Base-by-base conservation (phyloP, 257 asterid species). In the Osmanthus fragrans region DNA sequence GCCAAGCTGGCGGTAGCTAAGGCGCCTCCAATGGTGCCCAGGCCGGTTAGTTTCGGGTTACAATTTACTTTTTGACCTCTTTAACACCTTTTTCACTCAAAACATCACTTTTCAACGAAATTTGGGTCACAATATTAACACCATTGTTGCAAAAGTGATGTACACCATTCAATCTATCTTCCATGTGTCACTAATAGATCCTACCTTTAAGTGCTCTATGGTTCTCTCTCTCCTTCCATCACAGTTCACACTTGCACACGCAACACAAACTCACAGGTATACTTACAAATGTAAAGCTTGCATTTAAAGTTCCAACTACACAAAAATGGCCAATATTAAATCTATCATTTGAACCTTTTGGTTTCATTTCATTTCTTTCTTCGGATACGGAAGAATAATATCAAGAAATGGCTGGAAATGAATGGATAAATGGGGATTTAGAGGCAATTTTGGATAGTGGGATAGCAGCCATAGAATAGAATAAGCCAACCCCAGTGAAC, bases 361-460 rank as follows among this genome's bases (percentile, higher is more conserved):
- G 23, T 54, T 54, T 54, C 64, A 4, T 4, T 13, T 9, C 34
- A 47, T 36, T 8, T 71, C 75, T 71, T 39, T 72, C 45, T 27
- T 13, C 1, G 32, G 37, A 75, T 71, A 2, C 27, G 45, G 58
- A 67, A 39, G 47, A 67, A 13, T 13, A 37, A 27, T 32, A 5
- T 3, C 11, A 56, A 54, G 77, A 70, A 16, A 90, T 90, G 98
- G 97, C 92, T 25, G 97, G 94, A 37, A 94, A 94, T 51, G 98
- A 94, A 79, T 94, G 97, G 98, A 90, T 94, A 67, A 91, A 94
- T 73, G 98, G 98, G 32, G 92, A 94, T 79, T 45, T 94, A 73
- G 98, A 94, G 86, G 98, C 98, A 13, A 94, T 94, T 45, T 42
- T 94, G 78, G 95, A 88, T 42, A 92, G 87, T 80, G 97, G 97